phyloP scores from a whole-genome alignment of 176 grass and related monocot genomes.

The Bolboschoenus planiculmis region DNA sequence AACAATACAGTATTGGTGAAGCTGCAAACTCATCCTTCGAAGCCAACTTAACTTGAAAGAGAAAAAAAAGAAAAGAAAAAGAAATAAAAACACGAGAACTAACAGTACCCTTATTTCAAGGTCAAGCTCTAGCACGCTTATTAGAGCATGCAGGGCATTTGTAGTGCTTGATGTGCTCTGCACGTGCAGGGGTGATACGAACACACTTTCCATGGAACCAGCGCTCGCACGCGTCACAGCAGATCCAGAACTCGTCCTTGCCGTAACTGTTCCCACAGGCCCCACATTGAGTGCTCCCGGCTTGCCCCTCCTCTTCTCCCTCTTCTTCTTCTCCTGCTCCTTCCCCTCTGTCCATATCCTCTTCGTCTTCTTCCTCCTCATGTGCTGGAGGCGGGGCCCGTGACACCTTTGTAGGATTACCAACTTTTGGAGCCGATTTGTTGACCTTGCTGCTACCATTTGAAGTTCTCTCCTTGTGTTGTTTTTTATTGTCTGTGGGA shows the following conservation, averaged over 20 bases:
- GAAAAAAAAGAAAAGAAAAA: neutral
- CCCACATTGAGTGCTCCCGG: slow-evolving; percentile 37
- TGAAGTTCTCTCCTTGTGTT: slow-evolving; percentile 39
- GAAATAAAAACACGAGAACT: slow-evolving; percentile 2
- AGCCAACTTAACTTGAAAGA: slow-evolving; percentile 24
- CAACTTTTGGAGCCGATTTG: slow-evolving; percentile 47
- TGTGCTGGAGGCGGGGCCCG: neutral
- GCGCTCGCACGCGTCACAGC: slow-evolving; percentile 71
- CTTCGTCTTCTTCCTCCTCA: neutral
- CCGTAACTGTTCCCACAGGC: slow-evolving; percentile 57
- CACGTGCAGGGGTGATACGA: slow-evolving; percentile 67
- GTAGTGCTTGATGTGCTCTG: slow-evolving; percentile 84
- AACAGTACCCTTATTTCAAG: neutral
- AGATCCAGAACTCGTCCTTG: slow-evolving; percentile 71
- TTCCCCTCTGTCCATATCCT: neutral
- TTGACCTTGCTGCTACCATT: slow-evolving; percentile 54
- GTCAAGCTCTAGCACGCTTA: slow-evolving; percentile 68
- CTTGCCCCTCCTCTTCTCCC: slow-evolving; percentile 41
- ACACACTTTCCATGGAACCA: slow-evolving; percentile 95
- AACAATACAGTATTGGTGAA: slow-evolving; percentile 16
- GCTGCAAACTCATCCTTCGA: slow-evolving; percentile 9
- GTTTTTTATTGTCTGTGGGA: slow-evolving; percentile 35
- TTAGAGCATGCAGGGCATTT: slow-evolving; percentile 72
- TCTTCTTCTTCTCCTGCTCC: slow-evolving; percentile 17
- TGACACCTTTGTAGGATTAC: neutral